Evolutionary conservation across 2,329 filamentous ascomycete species (phyloP).

Genomic region (Botrytis aclada): DNA sequence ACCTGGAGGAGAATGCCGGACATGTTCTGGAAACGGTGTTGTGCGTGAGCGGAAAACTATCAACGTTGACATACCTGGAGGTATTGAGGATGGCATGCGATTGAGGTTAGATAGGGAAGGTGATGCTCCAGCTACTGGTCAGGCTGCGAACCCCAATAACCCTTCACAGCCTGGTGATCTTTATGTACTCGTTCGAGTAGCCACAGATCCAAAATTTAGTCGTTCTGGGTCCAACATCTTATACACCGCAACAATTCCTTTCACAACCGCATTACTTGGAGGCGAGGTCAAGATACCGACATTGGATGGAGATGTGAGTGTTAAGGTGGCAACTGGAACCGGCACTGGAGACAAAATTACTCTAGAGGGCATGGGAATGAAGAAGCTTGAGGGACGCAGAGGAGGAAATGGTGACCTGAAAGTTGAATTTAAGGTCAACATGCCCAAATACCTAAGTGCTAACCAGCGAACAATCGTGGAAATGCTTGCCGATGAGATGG

Average conservation of each 20-base stretch:
- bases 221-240: constrained; percentile 85
- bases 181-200: constrained; percentile 85
- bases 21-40: constrained; percentile 80
- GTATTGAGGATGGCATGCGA: constrained; percentile 95
- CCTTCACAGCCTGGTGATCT: constrained; percentile 78
- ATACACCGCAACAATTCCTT: constrained; percentile 84
- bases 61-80: constrained; percentile 86
- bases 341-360: constrained; percentile 90
- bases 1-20: constrained; percentile 73
- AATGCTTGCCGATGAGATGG: constrained; percentile 95
- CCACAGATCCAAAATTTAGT: constrained; percentile 85
- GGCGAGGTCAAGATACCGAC: constrained; percentile 89
- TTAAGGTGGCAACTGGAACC: constrained; percentile 88
- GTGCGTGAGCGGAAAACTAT: constrained; percentile 80
- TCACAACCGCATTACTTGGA: constrained; percentile 89
- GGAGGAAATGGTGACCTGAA: constrained; percentile 74
- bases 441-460: constrained; percentile 89
- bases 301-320: constrained; percentile 82
- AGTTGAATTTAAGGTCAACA: constrained; percentile 90
- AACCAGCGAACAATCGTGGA: constrained; percentile 93
- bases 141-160: constrained; percentile 58
- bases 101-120: constrained; percentile 81
- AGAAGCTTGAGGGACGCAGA: constrained; percentile 67
- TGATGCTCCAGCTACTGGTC: constrained; percentile 77
- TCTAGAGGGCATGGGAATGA: constrained; percentile 90